These are phyloP conservation scores for Fraxinus sp. DNA, from an alignment of 305 asterid genomes.

Conservation along the genomic window DNA sequence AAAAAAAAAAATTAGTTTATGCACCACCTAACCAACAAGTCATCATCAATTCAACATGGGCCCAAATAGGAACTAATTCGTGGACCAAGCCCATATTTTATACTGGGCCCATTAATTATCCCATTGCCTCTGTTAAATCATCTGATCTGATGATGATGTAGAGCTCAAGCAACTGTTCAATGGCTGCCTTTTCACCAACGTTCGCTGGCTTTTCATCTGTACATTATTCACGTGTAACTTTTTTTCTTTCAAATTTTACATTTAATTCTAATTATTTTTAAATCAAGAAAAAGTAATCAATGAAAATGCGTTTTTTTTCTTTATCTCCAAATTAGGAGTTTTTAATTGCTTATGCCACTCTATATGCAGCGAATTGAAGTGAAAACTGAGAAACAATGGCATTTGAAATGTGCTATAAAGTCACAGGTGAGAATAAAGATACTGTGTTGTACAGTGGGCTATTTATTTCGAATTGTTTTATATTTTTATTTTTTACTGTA, in stretches of 20 bases:
- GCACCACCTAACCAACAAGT: background rate
- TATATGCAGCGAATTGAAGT: slow-evolving; percentile 50
- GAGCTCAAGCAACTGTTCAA: slow-evolving; percentile 20
- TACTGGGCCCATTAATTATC: background rate
- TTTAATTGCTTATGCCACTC: background rate
- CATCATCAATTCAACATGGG: background rate
- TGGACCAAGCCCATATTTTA: background rate
- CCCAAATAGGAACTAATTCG: background rate
- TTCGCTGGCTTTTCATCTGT: slow-evolving; percentile 30
- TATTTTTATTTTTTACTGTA: background rate
- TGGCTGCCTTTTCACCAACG: slow-evolving; percentile 41
- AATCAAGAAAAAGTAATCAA: background rate
- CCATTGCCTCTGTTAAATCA: background rate
- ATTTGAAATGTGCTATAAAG: slow-evolving; percentile 31
- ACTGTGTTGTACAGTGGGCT: slow-evolving; percentile 23
- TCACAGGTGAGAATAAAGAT: slow-evolving; percentile 44
- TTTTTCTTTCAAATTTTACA: background rate
- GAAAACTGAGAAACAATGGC: slow-evolving; percentile 40
- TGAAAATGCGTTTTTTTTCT: background rate
- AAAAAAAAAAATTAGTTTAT: no score
- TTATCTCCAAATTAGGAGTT: background rate
- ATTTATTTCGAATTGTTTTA: background rate
- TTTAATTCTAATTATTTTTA: background rate
- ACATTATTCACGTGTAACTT: slow-evolving; percentile 30
- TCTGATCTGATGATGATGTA: background rate